Percentiles rank a stretch among this genome's conserved stretches.
Evolutionary conservation across 2,329 filamentous ascomycete species (phyloP).

Genomic region (Xylaria sp.): DNA sequence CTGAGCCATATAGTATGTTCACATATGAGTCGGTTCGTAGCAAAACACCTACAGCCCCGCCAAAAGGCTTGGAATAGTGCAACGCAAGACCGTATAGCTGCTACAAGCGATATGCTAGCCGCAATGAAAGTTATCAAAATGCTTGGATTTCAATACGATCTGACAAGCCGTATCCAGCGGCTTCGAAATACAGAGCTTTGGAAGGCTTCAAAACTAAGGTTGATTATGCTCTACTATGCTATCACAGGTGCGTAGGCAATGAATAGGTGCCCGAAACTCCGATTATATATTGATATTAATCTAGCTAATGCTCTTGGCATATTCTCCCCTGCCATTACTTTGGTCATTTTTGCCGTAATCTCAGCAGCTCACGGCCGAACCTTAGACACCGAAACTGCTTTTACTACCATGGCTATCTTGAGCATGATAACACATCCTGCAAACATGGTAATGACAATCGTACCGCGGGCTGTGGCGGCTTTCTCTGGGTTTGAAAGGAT

Average conservation of each 20-base stretch:
- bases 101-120: constrained; percentile 50
- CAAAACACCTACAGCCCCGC: constrained; percentile 48
- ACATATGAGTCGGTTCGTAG: constrained; percentile 54
- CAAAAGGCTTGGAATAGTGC: constrained; percentile 55
- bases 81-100: constrained; percentile 54
- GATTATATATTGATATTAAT: not conserved
- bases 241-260: constrained; percentile 51
- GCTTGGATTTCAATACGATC: constrained; percentile 48
- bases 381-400: constrained; percentile 53
- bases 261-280: not conserved
- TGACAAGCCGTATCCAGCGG: constrained; percentile 40
- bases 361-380: constrained; percentile 34
- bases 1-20: constrained; percentile 52
- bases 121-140: constrained; percentile 56
- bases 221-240: constrained; percentile 55
- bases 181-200: constrained; percentile 50
- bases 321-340: constrained; percentile 53
- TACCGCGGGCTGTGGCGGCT: constrained; percentile 50
- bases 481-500: constrained; percentile 53
- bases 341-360: constrained; percentile 51
- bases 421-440: constrained; percentile 55
- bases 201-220: constrained; percentile 50
- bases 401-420: constrained; percentile 54
- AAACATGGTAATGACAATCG: constrained; percentile 56
- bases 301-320: constrained; percentile 56